phyloP scores from a whole-genome alignment of 495 filamentous ascomycete species.

The Lepraria neglecta region DNA sequence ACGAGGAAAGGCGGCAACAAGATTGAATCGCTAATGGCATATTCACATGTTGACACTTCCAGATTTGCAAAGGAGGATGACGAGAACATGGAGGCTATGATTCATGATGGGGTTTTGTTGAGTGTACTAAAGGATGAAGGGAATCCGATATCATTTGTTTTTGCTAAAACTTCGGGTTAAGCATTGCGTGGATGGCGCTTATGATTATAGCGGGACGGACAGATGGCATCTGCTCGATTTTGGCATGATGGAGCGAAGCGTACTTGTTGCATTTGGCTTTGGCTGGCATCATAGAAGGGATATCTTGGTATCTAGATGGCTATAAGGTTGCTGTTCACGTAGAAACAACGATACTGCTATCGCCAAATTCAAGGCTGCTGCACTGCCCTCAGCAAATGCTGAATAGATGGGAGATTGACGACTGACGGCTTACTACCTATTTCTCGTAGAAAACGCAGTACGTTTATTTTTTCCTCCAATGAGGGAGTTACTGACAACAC shows the following conservation, averaged over 20 bases:
- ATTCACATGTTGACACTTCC: slow-evolving; percentile 58
- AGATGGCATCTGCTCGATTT: slow-evolving; percentile 6
- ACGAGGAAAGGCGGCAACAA: slow-evolving; percentile 36
- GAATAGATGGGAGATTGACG: too few species aligned
- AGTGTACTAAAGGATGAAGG: slow-evolving; percentile 55
- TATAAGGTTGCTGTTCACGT: background rate
- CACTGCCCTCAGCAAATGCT: too few species aligned
- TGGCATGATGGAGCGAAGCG: background rate
- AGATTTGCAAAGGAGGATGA: slow-evolving; percentile 27
- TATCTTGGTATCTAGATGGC: background rate
- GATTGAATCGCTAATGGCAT: slow-evolving; percentile 59
- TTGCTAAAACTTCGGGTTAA: slow-evolving; percentile 50
- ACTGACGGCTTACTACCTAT: too few species aligned
- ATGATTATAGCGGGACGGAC: background rate
- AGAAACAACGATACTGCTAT: background rate
- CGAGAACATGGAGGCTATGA: slow-evolving; percentile 36
- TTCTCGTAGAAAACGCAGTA: too few species aligned
- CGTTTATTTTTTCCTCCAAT: too few species aligned
- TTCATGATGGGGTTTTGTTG: slow-evolving; percentile 59
- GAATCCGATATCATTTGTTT: slow-evolving; percentile 57
- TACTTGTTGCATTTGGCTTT: background rate
- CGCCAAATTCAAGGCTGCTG: too few species aligned
- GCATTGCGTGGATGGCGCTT: background rate
- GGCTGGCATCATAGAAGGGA: background rate
- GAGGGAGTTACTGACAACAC: too few species aligned